These are phyloP conservation scores for Leptomonas seymouri DNA, from an alignment of 208 protist species.

Conservation along the genomic window DNA sequence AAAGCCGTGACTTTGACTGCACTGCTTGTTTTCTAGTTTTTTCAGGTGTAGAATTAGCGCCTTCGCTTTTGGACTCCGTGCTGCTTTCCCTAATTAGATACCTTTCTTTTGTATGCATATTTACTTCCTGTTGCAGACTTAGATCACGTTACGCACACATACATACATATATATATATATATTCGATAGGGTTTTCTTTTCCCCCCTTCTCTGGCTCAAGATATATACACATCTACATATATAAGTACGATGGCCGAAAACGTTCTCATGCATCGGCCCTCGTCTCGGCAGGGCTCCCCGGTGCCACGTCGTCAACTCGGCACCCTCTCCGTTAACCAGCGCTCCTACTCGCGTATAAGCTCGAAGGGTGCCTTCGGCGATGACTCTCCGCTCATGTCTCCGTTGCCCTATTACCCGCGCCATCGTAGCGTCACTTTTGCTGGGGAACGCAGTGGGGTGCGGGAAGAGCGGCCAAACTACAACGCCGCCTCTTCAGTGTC, in stretches of 20 bases:
- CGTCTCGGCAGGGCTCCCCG: constrained; percentile 59
- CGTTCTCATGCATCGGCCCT: constrained; percentile 6
- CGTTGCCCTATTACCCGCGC: constrained; percentile 78
- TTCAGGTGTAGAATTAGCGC: neutral
- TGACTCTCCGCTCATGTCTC: constrained; percentile 77
- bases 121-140: neutral
- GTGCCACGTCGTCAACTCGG: constrained; percentile 72
- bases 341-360: constrained; percentile 84
- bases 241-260: constrained; percentile 15
- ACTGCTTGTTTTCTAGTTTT: neutral
- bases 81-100: too few species aligned
- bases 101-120: too few species aligned
- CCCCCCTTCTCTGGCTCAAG: neutral
- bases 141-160: neutral
- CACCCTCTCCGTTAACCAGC: constrained; percentile 75
- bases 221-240: neutral
- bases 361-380: constrained; percentile 58
- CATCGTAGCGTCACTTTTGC: constrained; percentile 88
- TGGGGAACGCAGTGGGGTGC: constrained; percentile 32
- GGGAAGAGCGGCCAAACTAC: constrained; percentile 85
- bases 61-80: neutral
- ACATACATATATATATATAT: neutral
- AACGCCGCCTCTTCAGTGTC: constrained; percentile 48
- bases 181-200: neutral
- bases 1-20: too few species aligned